Conservation (phyloP, 352 stramenopile species). For the Phytophthora uliginosa region DNA sequence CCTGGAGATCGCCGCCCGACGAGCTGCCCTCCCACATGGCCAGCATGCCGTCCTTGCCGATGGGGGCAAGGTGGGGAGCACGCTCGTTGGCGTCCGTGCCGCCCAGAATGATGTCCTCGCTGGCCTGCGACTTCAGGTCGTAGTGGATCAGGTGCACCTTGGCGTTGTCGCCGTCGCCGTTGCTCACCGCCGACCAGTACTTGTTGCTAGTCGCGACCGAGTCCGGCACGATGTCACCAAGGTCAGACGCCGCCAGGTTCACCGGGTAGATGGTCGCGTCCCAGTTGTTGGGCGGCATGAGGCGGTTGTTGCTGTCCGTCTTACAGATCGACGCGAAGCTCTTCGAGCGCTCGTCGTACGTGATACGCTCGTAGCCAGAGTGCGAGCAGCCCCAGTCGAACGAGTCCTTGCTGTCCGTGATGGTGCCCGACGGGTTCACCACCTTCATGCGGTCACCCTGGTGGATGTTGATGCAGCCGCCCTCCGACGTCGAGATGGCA, state of each 20-base stretch:
- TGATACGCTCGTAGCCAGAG: conserved; percentile 60
- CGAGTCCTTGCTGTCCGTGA: conserved; percentile 40
- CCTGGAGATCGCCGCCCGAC: conserved; percentile 37
- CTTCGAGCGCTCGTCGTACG: conserved; percentile 52
- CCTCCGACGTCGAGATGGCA: conserved; percentile 50
- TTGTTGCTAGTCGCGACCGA: conserved; percentile 27
- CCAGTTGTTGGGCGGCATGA: conserved; percentile 59
- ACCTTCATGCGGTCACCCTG: conserved; percentile 71
- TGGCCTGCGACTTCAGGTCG: conserved; percentile 20
- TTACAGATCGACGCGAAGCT: conserved; percentile 60
- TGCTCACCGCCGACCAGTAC: conserved; percentile 68
- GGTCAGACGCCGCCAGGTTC: conserved; percentile 50
- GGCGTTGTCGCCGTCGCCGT: conserved; percentile 42
- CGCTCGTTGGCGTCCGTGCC: conserved; percentile 56
- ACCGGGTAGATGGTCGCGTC: conserved; percentile 64
- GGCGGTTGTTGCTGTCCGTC: conserved; percentile 74
- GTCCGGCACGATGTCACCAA: conserved; percentile 60
- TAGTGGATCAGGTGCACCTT: conserved; percentile 64
- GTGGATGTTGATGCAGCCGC: conserved; percentile 69
- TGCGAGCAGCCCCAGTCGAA: conserved; percentile 69
- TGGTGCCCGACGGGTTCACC: conserved; percentile 35
- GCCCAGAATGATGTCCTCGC: conserved; percentile 55
- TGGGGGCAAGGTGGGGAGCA: conserved; percentile 47
- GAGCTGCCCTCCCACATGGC: conserved; percentile 52
- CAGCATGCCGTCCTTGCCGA: conserved; percentile 48